Evolutionary conservation across 495 filamentous ascomycete species (phyloP), one percentile per base, ranked within the genome.

Genomic region (Achaetomiella virescens): DNA sequence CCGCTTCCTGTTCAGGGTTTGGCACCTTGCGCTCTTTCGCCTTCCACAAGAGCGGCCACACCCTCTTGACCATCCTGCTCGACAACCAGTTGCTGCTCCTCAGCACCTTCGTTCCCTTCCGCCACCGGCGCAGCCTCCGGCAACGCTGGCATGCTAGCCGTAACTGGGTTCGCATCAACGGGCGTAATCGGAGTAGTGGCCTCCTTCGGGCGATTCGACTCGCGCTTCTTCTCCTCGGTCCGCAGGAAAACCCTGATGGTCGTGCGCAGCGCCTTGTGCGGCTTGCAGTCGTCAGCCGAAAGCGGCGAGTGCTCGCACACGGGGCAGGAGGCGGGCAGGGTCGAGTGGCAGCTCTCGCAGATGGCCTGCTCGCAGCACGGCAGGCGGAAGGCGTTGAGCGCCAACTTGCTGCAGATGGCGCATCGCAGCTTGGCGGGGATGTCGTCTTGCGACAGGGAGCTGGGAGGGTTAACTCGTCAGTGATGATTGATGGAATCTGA

Each of bases 291-390:
- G 55, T 90, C 88, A 15, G 84, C 80, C 7, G 88, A 86, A 27
- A 97, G 78, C 0, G 93, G 93, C 21, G 82, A 81, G 63, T 99
- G 93, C 44, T 89, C 85, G 80, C 93, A 99, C 51, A 97, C 87
- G 3, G 93, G 92, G 60, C 93, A 99, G 33, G 85, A 84, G 20
- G 87, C 81, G 15, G 87, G 83, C 17, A 95, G 77, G 27, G 83
- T 86, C 9, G 81, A 70, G 67, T 93, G 90, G 69, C 93, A 98
- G 52, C 74, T 81, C 65, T 92, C 88, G 73, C 95, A 97, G 54
- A 97, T 95, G 22, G 87, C 84, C 63, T 96, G 91, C 66, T 97
- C 92, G 70, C 93, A 99, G 70, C 93, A 99, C 7, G 91, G 91
- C 11, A 96, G 74, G 29, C 89, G 85, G 62, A 91, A 95, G 2